These are phyloP conservation scores for Phytopythium oedochilum DNA, from an alignment of 352 stramenopile species.

Conservation along the genomic window DNA sequence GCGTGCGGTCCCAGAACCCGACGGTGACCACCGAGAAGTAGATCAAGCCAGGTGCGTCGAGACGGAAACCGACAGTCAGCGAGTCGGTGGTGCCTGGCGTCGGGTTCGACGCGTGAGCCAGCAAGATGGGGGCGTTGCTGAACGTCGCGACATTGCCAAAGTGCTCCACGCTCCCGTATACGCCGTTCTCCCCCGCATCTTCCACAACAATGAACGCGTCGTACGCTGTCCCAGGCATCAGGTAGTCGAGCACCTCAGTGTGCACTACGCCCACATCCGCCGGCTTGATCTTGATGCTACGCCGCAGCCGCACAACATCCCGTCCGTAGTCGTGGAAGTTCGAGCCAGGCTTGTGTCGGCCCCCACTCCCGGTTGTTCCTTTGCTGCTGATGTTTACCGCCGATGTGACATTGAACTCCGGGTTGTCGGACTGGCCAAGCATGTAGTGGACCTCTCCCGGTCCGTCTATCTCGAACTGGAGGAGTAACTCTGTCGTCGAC, in stretches of 20 bases:
- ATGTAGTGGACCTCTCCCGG: conserved; percentile 77
- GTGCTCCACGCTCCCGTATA: conserved; percentile 49
- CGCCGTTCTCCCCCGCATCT: conserved; percentile 35
- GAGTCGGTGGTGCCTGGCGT: conserved; percentile 42
- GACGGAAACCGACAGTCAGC: conserved; percentile 57
- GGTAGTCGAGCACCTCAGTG: conserved; percentile 58
- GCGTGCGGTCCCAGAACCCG: conserved; percentile 23
- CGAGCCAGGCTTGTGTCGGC: conserved; percentile 4
- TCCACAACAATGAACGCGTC: conserved; percentile 62
- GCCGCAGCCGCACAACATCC: conserved; percentile 50
- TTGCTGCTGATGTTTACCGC: conserved; percentile 77
- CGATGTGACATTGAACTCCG: conserved; percentile 65
- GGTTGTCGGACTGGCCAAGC: conserved; percentile 43
- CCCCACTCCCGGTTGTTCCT: conserved; percentile 4
- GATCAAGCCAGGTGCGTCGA: conserved; percentile 48
- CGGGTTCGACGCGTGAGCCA: conserved; percentile 58
- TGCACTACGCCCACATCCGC: conserved; percentile 15
- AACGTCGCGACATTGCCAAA: conserved; percentile 56
- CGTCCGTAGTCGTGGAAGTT: conserved; percentile 51
- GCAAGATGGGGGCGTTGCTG: conserved; percentile 50
- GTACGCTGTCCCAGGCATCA: conserved; percentile 55
- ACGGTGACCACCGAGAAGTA: conserved; percentile 56
- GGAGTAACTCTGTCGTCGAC: conserved; percentile 69
- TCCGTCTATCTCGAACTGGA: conserved; percentile 48
- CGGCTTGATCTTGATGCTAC: conserved; percentile 31